A percentile compares a stretch with the other conserved stretches of the same genome.
Evolutionary conservation across 2,329 filamentous ascomycete genomes (phyloP).

Genomic region (Cladophialophora exuberans): DNA sequence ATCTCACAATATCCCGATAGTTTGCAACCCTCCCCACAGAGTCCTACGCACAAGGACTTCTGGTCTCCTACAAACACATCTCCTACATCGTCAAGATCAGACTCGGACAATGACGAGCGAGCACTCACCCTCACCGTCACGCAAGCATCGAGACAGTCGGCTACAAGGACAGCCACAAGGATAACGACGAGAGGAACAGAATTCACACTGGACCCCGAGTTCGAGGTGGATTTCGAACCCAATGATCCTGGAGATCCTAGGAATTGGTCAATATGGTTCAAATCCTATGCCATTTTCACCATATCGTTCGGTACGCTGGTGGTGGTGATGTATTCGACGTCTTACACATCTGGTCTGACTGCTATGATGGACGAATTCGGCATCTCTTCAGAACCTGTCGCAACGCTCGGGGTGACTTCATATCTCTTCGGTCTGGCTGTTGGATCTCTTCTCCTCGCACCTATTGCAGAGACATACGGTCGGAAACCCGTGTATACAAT

Average conservation of each 20-base stretch:
- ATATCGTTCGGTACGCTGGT: constrained; percentile 62
- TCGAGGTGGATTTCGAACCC: constrained; percentile 73
- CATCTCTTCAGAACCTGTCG: constrained; percentile 59
- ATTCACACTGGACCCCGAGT: constrained; percentile 59
- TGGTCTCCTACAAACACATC: constrained; percentile 23
- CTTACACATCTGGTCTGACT: constrained; percentile 72
- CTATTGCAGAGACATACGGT: constrained; percentile 58
- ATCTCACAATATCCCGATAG: constrained; percentile 11
- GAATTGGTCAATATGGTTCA: constrained; percentile 68
- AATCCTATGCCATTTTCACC: constrained; percentile 56
- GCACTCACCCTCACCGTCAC: constrained; percentile 27
- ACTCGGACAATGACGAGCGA: constrained; percentile 24
- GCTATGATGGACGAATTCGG: constrained; percentile 71
- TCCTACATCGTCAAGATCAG: constrained; percentile 24
- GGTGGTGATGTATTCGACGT: constrained; percentile 74
- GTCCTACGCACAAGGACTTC: constrained; percentile 20
- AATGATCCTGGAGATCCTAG: constrained; percentile 67
- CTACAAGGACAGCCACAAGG: constrained; percentile 36
- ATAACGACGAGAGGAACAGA: constrained; percentile 51
- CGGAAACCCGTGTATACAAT: constrained; percentile 65
- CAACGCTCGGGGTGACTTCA: constrained; percentile 75
- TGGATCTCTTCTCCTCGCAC: constrained; percentile 74
- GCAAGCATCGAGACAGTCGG: constrained; percentile 20
- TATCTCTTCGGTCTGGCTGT: constrained; percentile 75
- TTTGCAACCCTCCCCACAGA: constrained; percentile 4